Percentiles rank a stretch among this genome's conserved stretches.
Conservation (phyloP, 768 basidiomycete genomes). For the Melanogaster broomeanus region DNA sequence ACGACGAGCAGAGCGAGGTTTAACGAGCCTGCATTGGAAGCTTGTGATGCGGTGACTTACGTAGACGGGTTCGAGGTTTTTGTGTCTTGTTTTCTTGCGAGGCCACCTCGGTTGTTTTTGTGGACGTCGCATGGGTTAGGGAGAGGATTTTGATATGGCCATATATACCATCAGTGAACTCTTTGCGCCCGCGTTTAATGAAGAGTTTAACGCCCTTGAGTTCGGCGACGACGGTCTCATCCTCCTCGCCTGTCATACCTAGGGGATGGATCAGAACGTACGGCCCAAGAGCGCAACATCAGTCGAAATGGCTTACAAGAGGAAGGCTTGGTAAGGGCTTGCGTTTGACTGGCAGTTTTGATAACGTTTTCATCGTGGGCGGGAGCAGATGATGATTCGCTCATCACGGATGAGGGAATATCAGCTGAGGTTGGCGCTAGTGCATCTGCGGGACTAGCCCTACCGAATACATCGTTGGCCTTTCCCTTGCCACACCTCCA, state of each 20-base stretch:
- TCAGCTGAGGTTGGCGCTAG: constrained; percentile 25
- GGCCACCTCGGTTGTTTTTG: background rate
- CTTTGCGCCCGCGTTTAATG: constrained; percentile 36
- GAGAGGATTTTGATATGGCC: constrained; percentile 63
- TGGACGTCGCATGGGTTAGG: constrained; percentile 19
- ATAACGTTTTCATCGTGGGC: background rate
- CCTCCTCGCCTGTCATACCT: constrained; percentile 63
- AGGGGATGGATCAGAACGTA: constrained; percentile 1
- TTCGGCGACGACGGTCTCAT: constrained; percentile 56
- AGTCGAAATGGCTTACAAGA: constrained; percentile 15
- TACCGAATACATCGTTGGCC: constrained; percentile 11
- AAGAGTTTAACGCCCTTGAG: constrained; percentile 64
- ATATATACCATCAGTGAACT: constrained; percentile 59
- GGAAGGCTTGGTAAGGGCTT: constrained; percentile 8
- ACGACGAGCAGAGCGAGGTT: constrained; percentile 6
- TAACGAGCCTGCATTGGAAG: constrained; percentile 18
- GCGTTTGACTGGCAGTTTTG: background rate
- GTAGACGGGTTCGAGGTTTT: constrained; percentile 29
- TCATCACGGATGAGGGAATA: background rate
- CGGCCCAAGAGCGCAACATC: background rate
- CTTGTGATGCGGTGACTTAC: constrained; percentile 30
- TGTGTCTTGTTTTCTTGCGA: background rate
- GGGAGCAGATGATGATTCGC: background rate
- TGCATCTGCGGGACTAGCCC: constrained; percentile 1
- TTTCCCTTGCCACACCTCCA: constrained; percentile 21